Evolutionary conservation across 2,329 filamentous ascomycete genomes (phyloP).

Genomic region (Scedosporium dehoogii): DNA sequence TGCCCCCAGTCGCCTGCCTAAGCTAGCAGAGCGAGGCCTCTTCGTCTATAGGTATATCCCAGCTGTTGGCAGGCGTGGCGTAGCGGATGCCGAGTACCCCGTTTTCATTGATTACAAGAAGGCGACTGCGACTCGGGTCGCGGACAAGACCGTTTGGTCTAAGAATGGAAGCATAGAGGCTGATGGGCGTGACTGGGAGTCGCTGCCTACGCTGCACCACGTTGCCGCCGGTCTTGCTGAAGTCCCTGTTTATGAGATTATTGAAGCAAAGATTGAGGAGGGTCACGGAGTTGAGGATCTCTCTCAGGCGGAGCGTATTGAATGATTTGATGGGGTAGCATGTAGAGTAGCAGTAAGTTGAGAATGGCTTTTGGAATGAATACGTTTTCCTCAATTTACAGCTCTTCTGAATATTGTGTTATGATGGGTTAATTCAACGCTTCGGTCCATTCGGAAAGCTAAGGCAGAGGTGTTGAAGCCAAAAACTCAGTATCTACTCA

Average conservation of each 20-base stretch:
- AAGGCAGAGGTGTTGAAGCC: too few relatives aligned
- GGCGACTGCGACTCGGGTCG: slow-evolving; percentile 14
- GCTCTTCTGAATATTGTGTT: neutral
- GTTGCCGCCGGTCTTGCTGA: slow-evolving; percentile 40
- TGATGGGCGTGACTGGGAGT: slow-evolving; percentile 39
- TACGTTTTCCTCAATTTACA: neutral
- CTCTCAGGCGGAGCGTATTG: neutral
- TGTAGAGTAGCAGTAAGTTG: neutral
- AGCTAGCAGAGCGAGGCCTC: slow-evolving; percentile 31
- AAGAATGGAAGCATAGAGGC: slow-evolving; percentile 32
- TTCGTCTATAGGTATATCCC: slow-evolving; percentile 51
- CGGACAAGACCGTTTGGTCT: slow-evolving; percentile 17
- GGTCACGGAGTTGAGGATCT: neutral
- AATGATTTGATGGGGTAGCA: neutral
- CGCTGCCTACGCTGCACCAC: slow-evolving; percentile 51
- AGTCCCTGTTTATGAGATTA: slow-evolving; percentile 27
- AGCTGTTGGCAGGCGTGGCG: slow-evolving; percentile 36
- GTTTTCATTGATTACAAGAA: slow-evolving; percentile 25
- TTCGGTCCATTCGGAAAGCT: neutral
- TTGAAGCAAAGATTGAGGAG: slow-evolving; percentile 10
- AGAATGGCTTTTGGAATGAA: neutral
- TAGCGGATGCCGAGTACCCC: slow-evolving; percentile 44
- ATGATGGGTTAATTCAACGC: too few relatives aligned
- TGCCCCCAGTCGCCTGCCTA: neutral
- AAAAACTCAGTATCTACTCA: slow-evolving; percentile 29